Conservation (phyloP, 192 early-diverging fungal genomes). For the Radiomyces spectabilis region DNA sequence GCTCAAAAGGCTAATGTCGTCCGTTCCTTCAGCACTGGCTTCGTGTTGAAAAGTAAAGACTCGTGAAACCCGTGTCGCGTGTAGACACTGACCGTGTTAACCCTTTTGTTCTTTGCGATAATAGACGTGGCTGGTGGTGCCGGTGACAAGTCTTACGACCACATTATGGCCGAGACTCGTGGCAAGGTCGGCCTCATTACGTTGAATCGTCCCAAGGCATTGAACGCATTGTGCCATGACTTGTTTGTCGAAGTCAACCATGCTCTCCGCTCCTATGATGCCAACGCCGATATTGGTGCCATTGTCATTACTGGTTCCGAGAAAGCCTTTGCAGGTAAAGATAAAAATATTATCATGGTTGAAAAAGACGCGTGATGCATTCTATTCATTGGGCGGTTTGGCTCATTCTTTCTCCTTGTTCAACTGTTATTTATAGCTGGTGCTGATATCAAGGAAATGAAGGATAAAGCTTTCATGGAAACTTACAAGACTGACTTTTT, state of each 20-base stretch:
- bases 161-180: constrained; percentile 61
- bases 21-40: constrained; percentile 19
- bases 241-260: constrained; percentile 91
- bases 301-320: constrained; percentile 94
- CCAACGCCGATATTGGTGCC: constrained; percentile 71
- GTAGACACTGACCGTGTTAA: neutral
- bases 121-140: constrained; percentile 1
- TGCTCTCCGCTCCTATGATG: constrained; percentile 71
- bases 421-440: constrained; percentile 53
- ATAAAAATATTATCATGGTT: neutral
- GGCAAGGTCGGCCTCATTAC: constrained; percentile 84
- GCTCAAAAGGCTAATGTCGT: constrained; percentile 3
- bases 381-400: no score
- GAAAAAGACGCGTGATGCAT: neutral
- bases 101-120: neutral
- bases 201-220: constrained; percentile 90
- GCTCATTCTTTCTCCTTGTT: neutral
- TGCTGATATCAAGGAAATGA: constrained; percentile 99
- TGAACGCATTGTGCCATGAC: constrained; percentile 92
- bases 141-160: constrained; percentile 13
- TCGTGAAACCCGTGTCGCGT: no score
- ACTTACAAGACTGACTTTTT: constrained; percentile 92
- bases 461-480: constrained; percentile 73
- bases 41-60: constrained; percentile 23
- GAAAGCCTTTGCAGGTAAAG: constrained; percentile 89